Conservation (phyloP, 23 red algal species). For the Gracilaria gracilis region DNA sequence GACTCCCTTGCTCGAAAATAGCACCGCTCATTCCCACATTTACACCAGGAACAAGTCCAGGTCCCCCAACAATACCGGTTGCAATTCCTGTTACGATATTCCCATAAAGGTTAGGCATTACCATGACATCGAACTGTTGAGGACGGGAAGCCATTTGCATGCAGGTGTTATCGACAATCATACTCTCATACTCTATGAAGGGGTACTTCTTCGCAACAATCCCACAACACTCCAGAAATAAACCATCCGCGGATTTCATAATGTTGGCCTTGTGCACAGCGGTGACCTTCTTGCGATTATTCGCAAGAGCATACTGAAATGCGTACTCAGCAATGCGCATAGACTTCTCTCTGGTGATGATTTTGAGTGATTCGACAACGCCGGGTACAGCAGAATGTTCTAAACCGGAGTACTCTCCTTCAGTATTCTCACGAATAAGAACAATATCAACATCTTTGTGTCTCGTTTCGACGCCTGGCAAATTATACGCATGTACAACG, state of each 20-base stretch:
- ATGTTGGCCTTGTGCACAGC: conserved; percentile 97
- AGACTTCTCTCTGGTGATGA: conserved; percentile 82
- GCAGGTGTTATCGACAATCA: conserved; percentile 96
- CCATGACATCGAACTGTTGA: conserved; percentile 97
- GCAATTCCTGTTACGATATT: conserved; percentile 96
- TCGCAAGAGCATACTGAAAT: conserved; percentile 88
- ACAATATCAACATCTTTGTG: conserved; percentile 90
- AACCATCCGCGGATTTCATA: conserved; percentile 93
- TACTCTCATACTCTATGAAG: conserved; percentile 90
- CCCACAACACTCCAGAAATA: conserved; percentile 90
- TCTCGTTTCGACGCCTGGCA: conserved; percentile 89
- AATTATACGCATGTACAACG: conserved; percentile 89
- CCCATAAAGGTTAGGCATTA: conserved; percentile 97
- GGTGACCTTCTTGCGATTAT: conserved; percentile 93
- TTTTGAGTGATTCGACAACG: conserved; percentile 95
- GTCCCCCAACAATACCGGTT: conserved; percentile 86
- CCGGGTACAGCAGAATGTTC: conserved; percentile 93
- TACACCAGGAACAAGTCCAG: conserved; percentile 90
- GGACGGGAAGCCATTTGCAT: conserved; percentile 91
- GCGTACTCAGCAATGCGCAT: conserved; percentile 91
- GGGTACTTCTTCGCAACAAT: conserved; percentile 89
- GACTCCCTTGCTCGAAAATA: conserved; percentile 93
- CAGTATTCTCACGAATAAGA: conserved; percentile 98
- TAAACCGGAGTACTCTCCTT: conserved; percentile 98
- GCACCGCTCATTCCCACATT: conserved; percentile 87